Percentiles rank a stretch among this genome's conserved stretches.
Conservation (phyloP, 2,329 filamentous ascomycete genomes). For the Talaromyces sp. region DNA sequence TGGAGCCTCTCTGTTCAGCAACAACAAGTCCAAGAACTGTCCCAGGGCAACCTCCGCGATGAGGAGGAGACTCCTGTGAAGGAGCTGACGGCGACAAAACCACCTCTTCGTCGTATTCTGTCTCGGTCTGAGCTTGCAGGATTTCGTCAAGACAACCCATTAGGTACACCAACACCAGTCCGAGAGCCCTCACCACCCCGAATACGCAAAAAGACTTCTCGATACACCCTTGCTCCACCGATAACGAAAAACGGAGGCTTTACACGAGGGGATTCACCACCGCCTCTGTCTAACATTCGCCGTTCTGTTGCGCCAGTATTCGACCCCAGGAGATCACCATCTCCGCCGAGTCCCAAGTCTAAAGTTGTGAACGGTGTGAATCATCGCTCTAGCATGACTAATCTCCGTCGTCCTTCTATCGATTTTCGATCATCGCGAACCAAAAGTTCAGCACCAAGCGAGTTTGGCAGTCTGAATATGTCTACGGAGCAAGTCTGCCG, state of each 20-base stretch:
- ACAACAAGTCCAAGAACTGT: conserved; percentile 25
- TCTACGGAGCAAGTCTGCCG: conserved; percentile 56
- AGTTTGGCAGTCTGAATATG: conserved; percentile 45
- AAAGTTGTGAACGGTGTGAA: conserved; percentile 24
- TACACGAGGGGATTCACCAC: conserved; percentile 26
- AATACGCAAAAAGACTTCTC: conserved; percentile 52
- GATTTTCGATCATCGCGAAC: conserved; percentile 42
- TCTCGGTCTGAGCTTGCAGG: conserved; percentile 83
- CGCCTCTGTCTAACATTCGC: conserved; percentile 21
- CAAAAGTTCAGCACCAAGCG: conserved; percentile 30
- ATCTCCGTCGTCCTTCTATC: conserved; percentile 43
- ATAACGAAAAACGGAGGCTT: conserved; percentile 24
- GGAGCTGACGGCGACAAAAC: conserved; percentile 53
- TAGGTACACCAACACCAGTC: conserved; percentile 38
- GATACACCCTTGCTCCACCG: conserved; percentile 42
- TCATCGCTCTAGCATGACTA: conserved; percentile 25
- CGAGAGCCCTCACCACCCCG: conserved; percentile 46
- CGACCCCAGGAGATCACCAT: conserved; percentile 30
- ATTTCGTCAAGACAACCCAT: conserved; percentile 54
- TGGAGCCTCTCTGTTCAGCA: conserved; percentile 50
- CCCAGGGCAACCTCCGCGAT: conserved; percentile 21
- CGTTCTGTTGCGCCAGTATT: conserved; percentile 25
- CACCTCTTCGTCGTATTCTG: conserved; percentile 76
- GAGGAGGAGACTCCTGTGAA: conserved; percentile 40
- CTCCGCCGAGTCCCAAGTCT: conserved; percentile 34